Evolutionary conservation across 441 rosid species (phyloP).

Genomic region (Gossypium davidsonii): DNA sequence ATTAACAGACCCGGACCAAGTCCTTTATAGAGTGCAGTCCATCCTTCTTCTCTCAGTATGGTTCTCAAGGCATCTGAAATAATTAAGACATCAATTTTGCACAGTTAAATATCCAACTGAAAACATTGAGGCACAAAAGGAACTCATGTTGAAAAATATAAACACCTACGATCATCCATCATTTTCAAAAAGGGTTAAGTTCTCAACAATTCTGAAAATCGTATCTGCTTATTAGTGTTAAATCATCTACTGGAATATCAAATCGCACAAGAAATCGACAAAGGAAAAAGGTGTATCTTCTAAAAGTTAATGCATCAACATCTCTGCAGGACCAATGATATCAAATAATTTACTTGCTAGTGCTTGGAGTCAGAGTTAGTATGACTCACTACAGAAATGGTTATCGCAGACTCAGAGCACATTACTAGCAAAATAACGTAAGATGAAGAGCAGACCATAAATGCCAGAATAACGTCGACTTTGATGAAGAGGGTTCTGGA

Average conservation of each 20-base stretch:
- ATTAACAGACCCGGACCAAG: constrained; percentile 73
- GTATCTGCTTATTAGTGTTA: background rate
- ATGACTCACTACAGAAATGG: constrained; percentile 23
- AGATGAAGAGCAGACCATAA: constrained; percentile 55
- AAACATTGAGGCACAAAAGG: background rate
- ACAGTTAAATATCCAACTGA: background rate
- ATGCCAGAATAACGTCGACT: constrained; percentile 70
- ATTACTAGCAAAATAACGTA: constrained; percentile 27
- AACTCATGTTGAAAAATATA: background rate
- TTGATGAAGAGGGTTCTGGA: constrained; percentile 83
- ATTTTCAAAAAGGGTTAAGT: background rate
- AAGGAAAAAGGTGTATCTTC: background rate
- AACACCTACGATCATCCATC: background rate
- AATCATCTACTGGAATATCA: background rate
- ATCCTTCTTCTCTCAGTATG: constrained; percentile 87
- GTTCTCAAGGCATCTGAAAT: constrained; percentile 76
- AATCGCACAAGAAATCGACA: background rate
- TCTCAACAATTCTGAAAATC: background rate
- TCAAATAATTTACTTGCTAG: background rate
- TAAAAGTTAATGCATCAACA: background rate
- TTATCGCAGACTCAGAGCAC: constrained; percentile 26
- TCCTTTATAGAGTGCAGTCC: constrained; percentile 80
- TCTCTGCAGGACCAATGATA: background rate
- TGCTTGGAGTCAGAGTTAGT: constrained; percentile 21
- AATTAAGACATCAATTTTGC: constrained; percentile 3